Evolutionary conservation across 192 early-diverging fungal genomes (phyloP), one percentile per base, ranked within the genome.

Genomic region (Backusella westeae): DNA sequence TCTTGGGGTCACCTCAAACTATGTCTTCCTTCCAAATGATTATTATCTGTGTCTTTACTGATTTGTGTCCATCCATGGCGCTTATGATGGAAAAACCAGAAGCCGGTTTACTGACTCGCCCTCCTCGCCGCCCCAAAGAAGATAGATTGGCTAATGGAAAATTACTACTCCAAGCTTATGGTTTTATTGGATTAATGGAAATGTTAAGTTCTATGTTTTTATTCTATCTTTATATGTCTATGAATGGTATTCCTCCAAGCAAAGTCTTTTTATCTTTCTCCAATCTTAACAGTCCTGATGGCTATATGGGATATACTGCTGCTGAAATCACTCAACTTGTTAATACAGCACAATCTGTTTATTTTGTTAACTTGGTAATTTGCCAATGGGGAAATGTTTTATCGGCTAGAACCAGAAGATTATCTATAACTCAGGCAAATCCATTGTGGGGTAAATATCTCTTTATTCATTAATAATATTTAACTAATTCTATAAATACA

Each of bases 1-100:
- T 94, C 36, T 80, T 97, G 4, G 96, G 96, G 10, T 87, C 92
- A 38, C 96, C 91, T 21, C 84, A 93, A 38, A 91, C 94, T 8
- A 80, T 97, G 44, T 93, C 92, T 3, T 85, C 92, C 6, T 94
- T 93, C 72, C 85, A 95, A 66, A 94, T 94, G 93, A 87, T 93
- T n/a, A 85, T 90, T 34, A 89, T 93, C 74, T 91, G 90, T 78
- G 85, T 86, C 34, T 68, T 91, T 34, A 89, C 88, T 3, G 94
- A 92, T 75, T 72, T 92, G 41, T 79, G 87, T 78, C 83, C 87
- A 9, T 91, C 89, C 52, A 83, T 93, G 17, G 81, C 91, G 19
- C 78, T 97, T 35, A 93, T 94, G 63, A 86, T 90, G 78, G 96
- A 97, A 75, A 82, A 88, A 71, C 86, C 93, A 46, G 94, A 96